phyloP scores from a whole-genome alignment of 495 filamentous ascomycete genomes.

The Daldinia loculata region DNA sequence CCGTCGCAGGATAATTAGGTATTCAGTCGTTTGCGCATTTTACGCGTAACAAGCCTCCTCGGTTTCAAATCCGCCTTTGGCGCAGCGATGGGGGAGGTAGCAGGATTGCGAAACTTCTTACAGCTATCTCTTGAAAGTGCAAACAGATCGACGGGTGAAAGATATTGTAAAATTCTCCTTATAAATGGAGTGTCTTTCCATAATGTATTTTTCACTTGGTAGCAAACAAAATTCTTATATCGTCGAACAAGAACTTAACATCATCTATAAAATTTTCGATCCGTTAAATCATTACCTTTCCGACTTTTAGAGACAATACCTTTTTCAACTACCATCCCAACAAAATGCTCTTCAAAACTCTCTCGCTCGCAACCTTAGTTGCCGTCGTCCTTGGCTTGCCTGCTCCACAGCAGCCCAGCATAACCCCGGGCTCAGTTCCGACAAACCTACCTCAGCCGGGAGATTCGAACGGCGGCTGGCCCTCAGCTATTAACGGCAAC shows the following conservation, averaged over 20 bases:
- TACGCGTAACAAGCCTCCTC: neutral
- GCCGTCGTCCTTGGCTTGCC: conserved; percentile 34
- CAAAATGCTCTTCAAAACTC: conserved; percentile 29
- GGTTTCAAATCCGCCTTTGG: conserved; percentile 3
- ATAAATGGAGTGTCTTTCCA: neutral
- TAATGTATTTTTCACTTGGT: neutral
- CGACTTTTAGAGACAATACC: neutral
- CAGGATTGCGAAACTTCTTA: neutral
- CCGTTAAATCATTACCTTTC: neutral
- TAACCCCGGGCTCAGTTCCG: neutral
- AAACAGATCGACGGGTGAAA: neutral
- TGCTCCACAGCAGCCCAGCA: conserved; percentile 1
- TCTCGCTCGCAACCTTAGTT: conserved; percentile 35
- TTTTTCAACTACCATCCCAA: neutral
- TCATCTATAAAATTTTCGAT: neutral
- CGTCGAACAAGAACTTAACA: neutral
- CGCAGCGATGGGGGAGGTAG: neutral
- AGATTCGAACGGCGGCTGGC: neutral
- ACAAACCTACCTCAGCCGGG: neutral
- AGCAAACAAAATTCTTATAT: neutral
- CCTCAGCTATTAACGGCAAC: neutral
- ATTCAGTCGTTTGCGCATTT: neutral
- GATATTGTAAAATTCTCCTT: neutral
- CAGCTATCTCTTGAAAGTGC: neutral
- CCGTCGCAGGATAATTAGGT: neutral